Evolutionary conservation across 192 early-diverging fungal genomes (phyloP), one percentile per base, ranked within the genome.

Genomic region (Coemansia sp.): DNA sequence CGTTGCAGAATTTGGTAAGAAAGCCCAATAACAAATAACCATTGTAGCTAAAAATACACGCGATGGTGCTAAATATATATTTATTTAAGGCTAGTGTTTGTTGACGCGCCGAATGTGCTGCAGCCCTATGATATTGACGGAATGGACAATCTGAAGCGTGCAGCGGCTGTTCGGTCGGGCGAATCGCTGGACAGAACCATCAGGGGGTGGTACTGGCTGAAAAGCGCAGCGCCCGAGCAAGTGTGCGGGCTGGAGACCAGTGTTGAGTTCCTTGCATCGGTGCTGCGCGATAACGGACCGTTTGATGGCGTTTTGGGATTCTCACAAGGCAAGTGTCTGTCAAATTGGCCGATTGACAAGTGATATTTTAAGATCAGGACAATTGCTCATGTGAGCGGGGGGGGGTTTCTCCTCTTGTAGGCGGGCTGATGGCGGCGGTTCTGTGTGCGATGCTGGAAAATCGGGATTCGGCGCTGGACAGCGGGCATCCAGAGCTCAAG

Each of bases 251-350:
- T 76, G 19, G 66, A 76, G 5, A 36, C 44, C 4, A 67, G 64
- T 26, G 53, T 78, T 36, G 64, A 22, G 2, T 57, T 45, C 34
- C 48, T 78, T 6, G 45, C 50, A 23, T 22, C 40, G 2, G 64
- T 71, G 3, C 53, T 78, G n/a, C 36, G 52, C 1, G 21, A 53
- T 0, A 68, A 64, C 15, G 75, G 75, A 0, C 75, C 75, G 34
- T 78, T 71, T 45, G 75, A 78, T 40, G 75, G 68, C 1, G 42
- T 78, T 2, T 41, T 78, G 28, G 75, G 75, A 2, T 78, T 78
- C 23, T 71, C 68, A 1, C 75, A 78, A 61, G 75, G 58, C 45
- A 67, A 46, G 32, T 39, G 11, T 39, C n/a, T n/a, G n/a, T n/a
- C n/a, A n/a, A n/a, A n/a, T n/a, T n/a, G n/a, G n/a, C n/a, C n/a